Base-by-base conservation (phyloP, 2,329 filamentous ascomycete species). In the Penicillium sp. region DNA sequence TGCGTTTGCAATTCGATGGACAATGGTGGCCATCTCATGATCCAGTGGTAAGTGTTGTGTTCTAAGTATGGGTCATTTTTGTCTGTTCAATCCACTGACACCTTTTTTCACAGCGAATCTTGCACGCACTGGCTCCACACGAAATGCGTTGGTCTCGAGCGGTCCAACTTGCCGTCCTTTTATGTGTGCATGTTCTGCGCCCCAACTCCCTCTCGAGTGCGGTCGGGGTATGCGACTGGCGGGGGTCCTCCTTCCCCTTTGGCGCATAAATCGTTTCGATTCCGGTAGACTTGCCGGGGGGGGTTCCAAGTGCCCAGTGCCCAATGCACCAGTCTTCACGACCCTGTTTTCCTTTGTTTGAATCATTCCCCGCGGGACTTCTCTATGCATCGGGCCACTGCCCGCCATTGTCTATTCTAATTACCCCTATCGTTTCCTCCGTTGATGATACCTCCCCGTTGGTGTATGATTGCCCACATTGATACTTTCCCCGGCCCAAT, bases 101-200 rank as follows among this genome's bases (percentile, higher is more conserved):
- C 12, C 56, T 31, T 28, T 10, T 51, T 6, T 41, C 57, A 25
- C 62, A 82, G 86, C 73, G 83, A 85, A 71, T 84, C 82, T 25
- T 88, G 86, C 74, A 82, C 78, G n/a, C 85, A 87, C 65, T 88
- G 84, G 82, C 76, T 86, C 34, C 86, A 88, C 67, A 82, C 82
- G 35, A 78, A 78, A 56, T 88, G 86, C 65, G 79, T 87, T 22
- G 84, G 85, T 1, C 71, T 87, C 15, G 79, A 82, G 57, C 71
- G 76, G 17, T 76, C 78, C 39, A 79, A 78, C 55, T 72, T 82
- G 22, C 73, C 78, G 10, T 78, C 79, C 0, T 73, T 81, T 34
- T 84, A 83, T 63, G 77, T 83, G 12, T 85, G 83, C 68, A 71
- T 80, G 42, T 82, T 82, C 60, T 85, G 83, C 66, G 78, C 77